Evolutionary conservation across 768 basidiomycete genomes (phyloP).

Genomic region (Calvatia gigantea): DNA sequence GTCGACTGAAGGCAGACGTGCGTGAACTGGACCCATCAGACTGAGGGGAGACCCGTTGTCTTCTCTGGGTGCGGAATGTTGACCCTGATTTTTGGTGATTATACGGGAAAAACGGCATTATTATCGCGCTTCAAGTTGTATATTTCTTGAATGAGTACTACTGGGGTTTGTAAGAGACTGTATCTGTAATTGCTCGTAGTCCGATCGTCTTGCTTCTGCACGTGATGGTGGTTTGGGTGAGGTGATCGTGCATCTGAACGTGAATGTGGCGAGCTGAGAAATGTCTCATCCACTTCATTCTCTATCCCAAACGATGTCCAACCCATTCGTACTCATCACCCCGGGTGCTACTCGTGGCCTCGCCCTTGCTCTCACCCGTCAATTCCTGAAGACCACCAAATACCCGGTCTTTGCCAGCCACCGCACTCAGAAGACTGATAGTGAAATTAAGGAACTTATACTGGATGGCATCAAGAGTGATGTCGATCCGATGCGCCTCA

Average conservation of each 20-base stretch:
- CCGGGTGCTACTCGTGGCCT: constrained; percentile 55
- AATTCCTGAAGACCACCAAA: constrained; percentile 45
- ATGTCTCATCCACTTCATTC: constrained; percentile 7
- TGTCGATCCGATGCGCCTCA: constrained; percentile 41
- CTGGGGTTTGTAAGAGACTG: background rate
- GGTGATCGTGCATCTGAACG: background rate
- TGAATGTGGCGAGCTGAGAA: background rate
- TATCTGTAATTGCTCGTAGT: background rate
- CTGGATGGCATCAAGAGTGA: constrained; percentile 35
- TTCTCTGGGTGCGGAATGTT: background rate
- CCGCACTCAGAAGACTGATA: constrained; percentile 32
- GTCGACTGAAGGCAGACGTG: constrained; percentile 27
- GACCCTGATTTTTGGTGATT: background rate
- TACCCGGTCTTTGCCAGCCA: constrained; percentile 56
- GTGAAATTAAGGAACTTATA: constrained; percentile 36
- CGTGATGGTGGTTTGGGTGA: constrained; percentile 3
- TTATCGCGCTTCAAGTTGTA: constrained; percentile 2
- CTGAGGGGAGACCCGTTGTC: background rate
- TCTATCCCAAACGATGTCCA: constrained; percentile 17
- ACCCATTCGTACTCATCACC: constrained; percentile 48
- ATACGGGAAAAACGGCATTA: constrained; percentile 3
- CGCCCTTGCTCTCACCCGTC: constrained; percentile 50
- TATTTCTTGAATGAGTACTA: constrained; percentile 5
- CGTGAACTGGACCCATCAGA: constrained; percentile 25
- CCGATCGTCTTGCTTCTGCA: background rate